Evolutionary conservation across 345 rosid species (phyloP).

Genomic region (Geranium brycei): DNA sequence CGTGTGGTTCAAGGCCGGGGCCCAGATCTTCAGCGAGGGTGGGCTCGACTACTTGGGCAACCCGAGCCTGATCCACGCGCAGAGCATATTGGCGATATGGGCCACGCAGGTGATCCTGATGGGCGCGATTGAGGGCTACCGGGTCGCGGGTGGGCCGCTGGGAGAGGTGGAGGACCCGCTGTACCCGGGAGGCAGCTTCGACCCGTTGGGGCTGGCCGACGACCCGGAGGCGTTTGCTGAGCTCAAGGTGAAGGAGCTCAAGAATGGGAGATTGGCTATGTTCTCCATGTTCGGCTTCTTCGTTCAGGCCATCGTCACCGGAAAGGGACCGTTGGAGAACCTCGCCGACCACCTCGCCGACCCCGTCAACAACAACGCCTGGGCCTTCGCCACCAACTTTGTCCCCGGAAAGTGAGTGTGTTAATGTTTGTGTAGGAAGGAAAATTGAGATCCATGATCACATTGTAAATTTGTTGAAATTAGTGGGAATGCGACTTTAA

Average conservation of each 20-base stretch:
- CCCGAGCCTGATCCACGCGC: slow-evolving; percentile 20
- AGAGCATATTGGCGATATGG: slow-evolving; percentile 23
- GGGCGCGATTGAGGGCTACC: slow-evolving; percentile 23
- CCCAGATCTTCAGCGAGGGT: slow-evolving; percentile 21
- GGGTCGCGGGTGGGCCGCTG: slow-evolving; percentile 15
- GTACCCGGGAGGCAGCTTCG: slow-evolving; percentile 21
- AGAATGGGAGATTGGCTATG: slow-evolving; percentile 20
- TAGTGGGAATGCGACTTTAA: too few species aligned
- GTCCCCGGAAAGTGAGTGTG: slow-evolving; percentile 20
- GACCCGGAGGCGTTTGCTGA: slow-evolving; percentile 20
- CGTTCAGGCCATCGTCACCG: slow-evolving; percentile 22
- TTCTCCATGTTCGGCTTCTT: slow-evolving; percentile 21
- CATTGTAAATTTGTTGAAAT: too few species aligned
- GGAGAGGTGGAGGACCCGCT: slow-evolving; percentile 19
- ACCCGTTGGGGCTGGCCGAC: slow-evolving; percentile 17
- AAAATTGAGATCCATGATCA: too few species aligned
- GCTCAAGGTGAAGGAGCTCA: slow-evolving; percentile 22
- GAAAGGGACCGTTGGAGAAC: slow-evolving; percentile 22
- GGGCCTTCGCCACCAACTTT: slow-evolving; percentile 21
- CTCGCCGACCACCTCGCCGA: slow-evolving; percentile 17
- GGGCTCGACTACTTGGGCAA: slow-evolving; percentile 20
- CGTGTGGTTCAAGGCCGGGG: slow-evolving; percentile 20
- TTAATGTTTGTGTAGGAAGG: slow-evolving; percentile 2
- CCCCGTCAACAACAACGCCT: slow-evolving; percentile 20
- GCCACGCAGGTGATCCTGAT: slow-evolving; percentile 17